Conservation (phyloP, 805 yeast species). For the Saturnispora sanitii region DNA sequence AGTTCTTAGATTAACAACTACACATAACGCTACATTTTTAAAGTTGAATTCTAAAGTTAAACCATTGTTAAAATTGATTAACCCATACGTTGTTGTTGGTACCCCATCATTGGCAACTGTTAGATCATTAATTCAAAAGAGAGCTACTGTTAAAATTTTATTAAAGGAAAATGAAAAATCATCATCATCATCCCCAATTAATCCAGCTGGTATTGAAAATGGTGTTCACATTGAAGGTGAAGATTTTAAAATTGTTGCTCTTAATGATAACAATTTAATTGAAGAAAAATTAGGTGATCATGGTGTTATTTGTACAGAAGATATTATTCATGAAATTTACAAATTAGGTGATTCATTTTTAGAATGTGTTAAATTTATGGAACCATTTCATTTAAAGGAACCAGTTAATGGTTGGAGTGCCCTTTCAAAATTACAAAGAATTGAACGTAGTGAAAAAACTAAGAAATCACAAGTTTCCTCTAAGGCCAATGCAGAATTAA, state of each 20-base stretch:
- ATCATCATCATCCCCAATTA: constrained; percentile 1
- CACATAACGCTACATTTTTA: constrained; percentile 64
- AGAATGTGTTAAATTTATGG: constrained; percentile 47
- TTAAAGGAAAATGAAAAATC: constrained; percentile 14
- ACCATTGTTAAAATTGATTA: constrained; percentile 55
- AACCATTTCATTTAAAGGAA: constrained; percentile 59
- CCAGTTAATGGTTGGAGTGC: constrained; percentile 74
- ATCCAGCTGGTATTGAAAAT: constrained; percentile 9
- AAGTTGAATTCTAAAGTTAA: constrained; percentile 49
- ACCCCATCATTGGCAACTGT: constrained; percentile 64
- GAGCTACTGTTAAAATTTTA: constrained; percentile 45
- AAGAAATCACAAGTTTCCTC: constrained; percentile 40
- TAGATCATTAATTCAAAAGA: constrained; percentile 65
- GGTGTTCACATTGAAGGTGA: constrained; percentile 11
- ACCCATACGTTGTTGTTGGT: constrained; percentile 69
- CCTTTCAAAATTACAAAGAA: constrained; percentile 53
- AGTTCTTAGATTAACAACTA: constrained; percentile 49
- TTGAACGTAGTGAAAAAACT: constrained; percentile 46
- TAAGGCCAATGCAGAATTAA: constrained; percentile 54
- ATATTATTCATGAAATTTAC: constrained; percentile 61
- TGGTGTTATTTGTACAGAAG: constrained; percentile 74
- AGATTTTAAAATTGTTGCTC: constrained; percentile 29
- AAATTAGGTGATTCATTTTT: constrained; percentile 58
- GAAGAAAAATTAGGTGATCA: constrained; percentile 63
- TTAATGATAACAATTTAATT: constrained; percentile 66